phyloP scores from a whole-genome alignment of 345 rosid genomes.

The Eucalyptus melliodora region DNA sequence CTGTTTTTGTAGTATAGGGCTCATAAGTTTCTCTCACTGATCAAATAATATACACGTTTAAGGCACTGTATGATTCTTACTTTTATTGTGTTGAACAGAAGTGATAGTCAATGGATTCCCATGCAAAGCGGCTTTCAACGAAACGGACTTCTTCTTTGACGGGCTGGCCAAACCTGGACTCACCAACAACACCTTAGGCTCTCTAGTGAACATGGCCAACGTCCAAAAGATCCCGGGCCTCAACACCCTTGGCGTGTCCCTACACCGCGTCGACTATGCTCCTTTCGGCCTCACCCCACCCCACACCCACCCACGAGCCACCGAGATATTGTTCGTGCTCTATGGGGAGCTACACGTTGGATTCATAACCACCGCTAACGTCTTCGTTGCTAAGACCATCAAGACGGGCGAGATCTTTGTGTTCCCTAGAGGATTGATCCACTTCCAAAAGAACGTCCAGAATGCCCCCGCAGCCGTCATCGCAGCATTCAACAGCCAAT shows the following conservation, averaged over 20 bases:
- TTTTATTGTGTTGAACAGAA: no score
- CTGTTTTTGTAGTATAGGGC: no score
- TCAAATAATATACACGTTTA: no score
- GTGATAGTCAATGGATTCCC: no score
- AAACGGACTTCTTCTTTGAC: no score
- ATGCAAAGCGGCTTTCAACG: no score
- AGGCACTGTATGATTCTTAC: no score
- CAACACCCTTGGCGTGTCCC: slow-evolving; percentile 29
- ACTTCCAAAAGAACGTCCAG: slow-evolving; percentile 39
- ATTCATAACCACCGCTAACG: slow-evolving; percentile 36
- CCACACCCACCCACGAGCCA: slow-evolving; percentile 59
- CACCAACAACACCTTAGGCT: no score
- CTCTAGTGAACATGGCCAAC: no score
- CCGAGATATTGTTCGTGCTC: slow-evolving; percentile 39
- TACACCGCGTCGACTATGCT: slow-evolving; percentile 49
- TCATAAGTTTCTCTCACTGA: no score
- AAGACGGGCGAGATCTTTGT: slow-evolving; percentile 41
- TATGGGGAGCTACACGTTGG: slow-evolving; percentile 38
- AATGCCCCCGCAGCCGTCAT: slow-evolving; percentile 19
- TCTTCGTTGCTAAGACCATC: slow-evolving; percentile 22
- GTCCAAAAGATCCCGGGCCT: no score
- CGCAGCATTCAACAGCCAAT: slow-evolving; percentile 42
- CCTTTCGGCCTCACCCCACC: slow-evolving; percentile 56
- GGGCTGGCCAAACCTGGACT: no score
- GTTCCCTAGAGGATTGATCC: slow-evolving; percentile 48